Evolutionary conservation across 129 eudicot genomes (phyloP), one percentile per base, ranked within the genome.

Genomic region (Saussurea involucrata): DNA sequence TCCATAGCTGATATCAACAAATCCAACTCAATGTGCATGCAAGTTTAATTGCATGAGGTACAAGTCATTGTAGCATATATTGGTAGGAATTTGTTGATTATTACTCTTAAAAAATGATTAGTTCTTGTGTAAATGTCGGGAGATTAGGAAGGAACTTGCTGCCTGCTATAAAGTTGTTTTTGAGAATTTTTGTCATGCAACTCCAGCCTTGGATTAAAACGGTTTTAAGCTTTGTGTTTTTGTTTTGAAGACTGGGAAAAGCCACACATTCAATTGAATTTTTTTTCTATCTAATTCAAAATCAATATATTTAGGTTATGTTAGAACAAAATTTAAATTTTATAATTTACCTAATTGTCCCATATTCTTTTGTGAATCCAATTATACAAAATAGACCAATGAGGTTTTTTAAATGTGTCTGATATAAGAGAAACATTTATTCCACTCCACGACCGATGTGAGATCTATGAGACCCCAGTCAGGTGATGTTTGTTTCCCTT

Each of bases 111-210:
- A 49, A 49, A 49, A 49, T 4, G 60, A 49, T 49, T 49, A 49
- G 60, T 8, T 44, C 8, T 53, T 53, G 61, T 53, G 10, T 40
- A 40, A 11, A 40, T 40, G 49, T 53, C 5, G 20, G 21, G 20
- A 53, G 24, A 53, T 53, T 0, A 53, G 61, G 61, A 53, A 17
- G 8, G 1, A 49, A 15, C 18, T 34, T 12, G 42, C 37, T 61
- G 60, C 42, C 37, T 61, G 60, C 42, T 36, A 75, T 58, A 63
- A 75, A 63, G 69, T 37, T 60, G 78, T 33, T 61, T 12, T 61
- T 73, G 9, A 57, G 13, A 28, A 53, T 20, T 28, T 72, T 8
- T 53, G 9, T 53, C 17, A 53, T 53, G 61, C 61, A 53, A 53
- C 61, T n/a, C 21, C 21, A 53, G 24, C 24, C 32, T 32, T 32